Percentiles rank a stretch among this genome's conserved stretches.
These are phyloP conservation scores for Psilocybe cubensis DNA, from an alignment of 768 basidiomycete genomes.

Conservation along the genomic window DNA sequence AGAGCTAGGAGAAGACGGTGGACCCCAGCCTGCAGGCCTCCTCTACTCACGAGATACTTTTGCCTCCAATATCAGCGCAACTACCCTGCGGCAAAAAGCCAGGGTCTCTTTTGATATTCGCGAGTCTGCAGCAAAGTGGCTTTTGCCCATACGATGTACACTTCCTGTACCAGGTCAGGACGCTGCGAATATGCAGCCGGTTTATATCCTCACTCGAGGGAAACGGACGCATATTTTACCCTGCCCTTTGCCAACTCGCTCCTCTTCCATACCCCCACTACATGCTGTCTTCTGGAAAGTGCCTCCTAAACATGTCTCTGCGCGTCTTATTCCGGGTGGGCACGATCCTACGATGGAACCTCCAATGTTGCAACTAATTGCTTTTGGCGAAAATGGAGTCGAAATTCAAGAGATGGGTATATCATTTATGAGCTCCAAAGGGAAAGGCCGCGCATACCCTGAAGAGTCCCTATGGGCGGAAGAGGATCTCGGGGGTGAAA, in stretches of 20 bases:
- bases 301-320: slow-evolving; percentile 54
- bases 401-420: slow-evolving; percentile 75
- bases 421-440: slow-evolving; percentile 50
- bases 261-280: slow-evolving; percentile 52
- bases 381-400: slow-evolving; percentile 70
- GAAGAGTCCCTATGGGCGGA: slow-evolving; percentile 58
- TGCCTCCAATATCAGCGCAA: slow-evolving; percentile 24
- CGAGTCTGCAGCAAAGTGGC: slow-evolving; percentile 44
- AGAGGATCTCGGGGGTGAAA: slow-evolving; percentile 66
- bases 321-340: slow-evolving; percentile 43
- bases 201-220: slow-evolving; percentile 73
- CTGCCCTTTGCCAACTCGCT: slow-evolving; percentile 63
- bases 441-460: slow-evolving; percentile 48
- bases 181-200: slow-evolving; percentile 39
- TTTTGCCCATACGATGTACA: slow-evolving; percentile 50
- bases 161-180: slow-evolving; percentile 33
- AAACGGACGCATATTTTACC: slow-evolving; percentile 69
- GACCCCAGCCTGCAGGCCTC: slow-evolving; percentile 28
- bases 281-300: slow-evolving; percentile 60
- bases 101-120: slow-evolving; percentile 40
- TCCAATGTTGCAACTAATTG: slow-evolving; percentile 69
- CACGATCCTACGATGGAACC: slow-evolving; percentile 25
- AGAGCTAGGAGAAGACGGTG: slow-evolving; percentile 54
- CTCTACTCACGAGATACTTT: slow-evolving; percentile 32
- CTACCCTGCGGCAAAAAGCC: slow-evolving; percentile 30